Percentiles rank a stretch among this genome's conserved stretches.
These are phyloP conservation scores for Tremellales sp. DNA, from an alignment of 1,284 basidiomycete genomes.

Conservation along the genomic window DNA sequence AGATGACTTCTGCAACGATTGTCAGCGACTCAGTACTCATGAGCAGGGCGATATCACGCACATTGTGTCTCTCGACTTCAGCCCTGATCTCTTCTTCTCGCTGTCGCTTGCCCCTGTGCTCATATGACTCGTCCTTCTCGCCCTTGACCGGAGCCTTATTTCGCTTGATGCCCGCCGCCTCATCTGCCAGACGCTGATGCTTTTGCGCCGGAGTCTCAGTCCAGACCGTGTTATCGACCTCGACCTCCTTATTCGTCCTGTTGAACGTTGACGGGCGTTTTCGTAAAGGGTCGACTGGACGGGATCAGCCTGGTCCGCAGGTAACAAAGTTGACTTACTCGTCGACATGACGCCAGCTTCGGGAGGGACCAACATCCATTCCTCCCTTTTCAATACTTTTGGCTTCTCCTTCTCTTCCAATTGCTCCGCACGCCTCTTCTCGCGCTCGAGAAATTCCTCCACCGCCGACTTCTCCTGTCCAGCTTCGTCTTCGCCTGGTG, in stretches of 20 bases:
- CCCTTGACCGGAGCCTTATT: conserved; percentile 53
- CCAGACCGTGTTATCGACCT: conserved; percentile 64
- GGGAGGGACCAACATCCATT: conserved; percentile 93
- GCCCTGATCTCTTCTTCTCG: conserved; percentile 64
- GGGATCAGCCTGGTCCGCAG: neutral
- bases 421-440: conserved; percentile 65
- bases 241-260: conserved; percentile 32
- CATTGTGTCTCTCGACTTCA: conserved; percentile 75
- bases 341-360: conserved; percentile 67
- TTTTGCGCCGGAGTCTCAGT: conserved; percentile 88
- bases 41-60: too few species aligned
- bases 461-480: conserved; percentile 58
- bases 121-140: conserved; percentile 26
- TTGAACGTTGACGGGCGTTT: conserved; percentile 57
- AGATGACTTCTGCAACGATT: conserved; percentile 7
- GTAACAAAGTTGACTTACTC: conserved; percentile 54
- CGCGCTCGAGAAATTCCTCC: conserved; percentile 71
- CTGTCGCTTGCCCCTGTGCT: conserved; percentile 52
- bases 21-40: neutral
- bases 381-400: conserved; percentile 72
- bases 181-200: conserved; percentile 77
- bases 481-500: conserved; percentile 29
- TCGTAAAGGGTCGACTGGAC: conserved; percentile 66
- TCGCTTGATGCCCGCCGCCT: conserved; percentile 75
- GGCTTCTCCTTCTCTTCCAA: conserved; percentile 74